Evolutionary conservation across 2,329 filamentous ascomycete genomes (phyloP), one percentile per base, ranked within the genome.

Genomic region (Parastagonospora avenae): DNA sequence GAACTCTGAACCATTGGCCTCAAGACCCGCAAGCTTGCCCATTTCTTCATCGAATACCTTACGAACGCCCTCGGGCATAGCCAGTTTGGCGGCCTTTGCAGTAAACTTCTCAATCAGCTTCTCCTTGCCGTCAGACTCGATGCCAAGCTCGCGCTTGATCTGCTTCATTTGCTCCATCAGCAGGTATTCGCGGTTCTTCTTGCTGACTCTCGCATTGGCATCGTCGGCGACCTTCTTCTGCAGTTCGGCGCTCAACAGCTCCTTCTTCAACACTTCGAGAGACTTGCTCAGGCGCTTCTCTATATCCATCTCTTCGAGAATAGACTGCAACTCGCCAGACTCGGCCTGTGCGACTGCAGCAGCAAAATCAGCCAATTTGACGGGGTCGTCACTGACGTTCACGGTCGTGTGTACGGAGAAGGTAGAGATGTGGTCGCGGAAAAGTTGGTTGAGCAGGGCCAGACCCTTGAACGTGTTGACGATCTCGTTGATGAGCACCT

Each of bases 121-220:
- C 69, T 99, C 94, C 76, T 97, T 99, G 59, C 95, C 94, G 69
- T 99, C 94, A 5, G 91, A 96, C 73, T 99, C 95, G 46, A 99
- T 91, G 16, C 95, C 94, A 42, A 99, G 85, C 75, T 99, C 94
- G 51, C 94, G 85, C 51, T 91, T 89, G 68, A 99, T 99, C 24
- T 92, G 94, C 80, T 97, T 97, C 92, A 99, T 96, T 74, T 99
- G 95, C 76, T 99, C 94, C 91, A 96, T 95, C 40, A 99, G 80
- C 90, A 92, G 97, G 77, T 97, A 99, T 71, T 99, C 94, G 45
- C 94, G 87, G 73, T 99, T 94, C 28, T 93, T 88, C 77, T 99
- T 97, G 65, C 92, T 92, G 46, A 99, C 97, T 77, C 96, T 97
- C 68, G 85, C 91, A 74, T 97, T 94, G 14, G 99, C 95, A 69